Percentiles rank a stretch among this genome's conserved stretches.
phyloP scores from a whole-genome alignment of 108 stramenopile species.

The Nannochloropsis salina region DNA sequence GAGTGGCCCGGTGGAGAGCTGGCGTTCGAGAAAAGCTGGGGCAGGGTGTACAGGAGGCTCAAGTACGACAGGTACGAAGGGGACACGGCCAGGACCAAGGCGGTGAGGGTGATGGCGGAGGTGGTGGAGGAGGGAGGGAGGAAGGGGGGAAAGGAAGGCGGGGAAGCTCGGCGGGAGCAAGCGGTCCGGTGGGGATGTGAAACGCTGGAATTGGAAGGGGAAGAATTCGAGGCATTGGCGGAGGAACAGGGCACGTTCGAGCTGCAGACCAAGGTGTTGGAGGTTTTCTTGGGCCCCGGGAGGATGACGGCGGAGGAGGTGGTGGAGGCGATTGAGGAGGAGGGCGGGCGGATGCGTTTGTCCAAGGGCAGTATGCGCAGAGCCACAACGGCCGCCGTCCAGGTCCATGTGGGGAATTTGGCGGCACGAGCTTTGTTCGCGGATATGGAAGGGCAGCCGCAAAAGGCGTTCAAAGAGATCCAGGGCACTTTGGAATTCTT shows the following conservation, averaged over 20 bases:
- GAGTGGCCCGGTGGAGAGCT: background rate
- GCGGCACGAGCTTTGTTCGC: background rate
- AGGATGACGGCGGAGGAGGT: background rate
- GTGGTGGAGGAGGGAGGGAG: constrained; percentile 1
- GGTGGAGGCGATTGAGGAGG: background rate
- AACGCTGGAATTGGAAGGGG: background rate
- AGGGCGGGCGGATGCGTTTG: background rate
- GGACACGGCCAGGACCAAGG: constrained; percentile 6
- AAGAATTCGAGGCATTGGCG: background rate
- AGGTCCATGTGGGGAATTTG: constrained; percentile 9
- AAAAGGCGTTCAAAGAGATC: background rate
- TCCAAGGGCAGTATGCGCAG: background rate
- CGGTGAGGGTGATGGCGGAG: constrained; percentile 7
- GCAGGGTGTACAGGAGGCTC: constrained; percentile 1
- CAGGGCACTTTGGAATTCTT: constrained; percentile 1
- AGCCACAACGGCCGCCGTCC: background rate
- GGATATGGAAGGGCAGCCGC: background rate
- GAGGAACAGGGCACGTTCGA: background rate
- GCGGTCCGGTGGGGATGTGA: background rate
- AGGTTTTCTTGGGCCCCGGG: background rate
- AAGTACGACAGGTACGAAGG: constrained; percentile 13
- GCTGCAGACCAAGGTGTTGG: background rate
- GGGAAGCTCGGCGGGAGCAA: background rate
- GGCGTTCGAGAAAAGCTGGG: background rate
- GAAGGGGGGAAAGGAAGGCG: background rate